Conservation (phyloP, 108 stramenopile genomes). For the Conticribra weissflogii region DNA sequence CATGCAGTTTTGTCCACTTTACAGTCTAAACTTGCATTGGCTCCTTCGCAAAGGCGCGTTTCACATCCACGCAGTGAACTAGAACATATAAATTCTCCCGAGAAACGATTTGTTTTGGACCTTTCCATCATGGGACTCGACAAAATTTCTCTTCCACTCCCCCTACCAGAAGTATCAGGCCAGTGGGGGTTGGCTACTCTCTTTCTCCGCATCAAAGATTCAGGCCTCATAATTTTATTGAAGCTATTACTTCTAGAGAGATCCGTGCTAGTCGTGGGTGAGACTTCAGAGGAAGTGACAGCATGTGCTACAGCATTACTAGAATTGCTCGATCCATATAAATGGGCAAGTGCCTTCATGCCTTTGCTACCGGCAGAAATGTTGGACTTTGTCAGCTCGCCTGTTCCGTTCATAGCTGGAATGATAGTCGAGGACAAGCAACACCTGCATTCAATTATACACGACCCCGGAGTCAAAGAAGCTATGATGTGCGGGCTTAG, state of each 20-base stretch:
- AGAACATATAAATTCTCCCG: constrained; percentile 26
- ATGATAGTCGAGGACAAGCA: constrained; percentile 43
- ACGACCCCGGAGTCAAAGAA: constrained; percentile 46
- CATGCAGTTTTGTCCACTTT: constrained; percentile 42
- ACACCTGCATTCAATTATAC: constrained; percentile 30
- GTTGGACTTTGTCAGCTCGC: constrained; percentile 60
- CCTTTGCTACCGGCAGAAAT: constrained; percentile 51
- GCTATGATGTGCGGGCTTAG: constrained; percentile 51
- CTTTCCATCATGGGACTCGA: constrained; percentile 30
- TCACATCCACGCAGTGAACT: constrained; percentile 36
- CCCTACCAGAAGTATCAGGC: constrained; percentile 50
- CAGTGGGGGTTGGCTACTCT: constrained; percentile 51
- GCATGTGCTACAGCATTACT: constrained; percentile 42
- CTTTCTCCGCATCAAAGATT: constrained; percentile 44
- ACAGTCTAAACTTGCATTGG: constrained; percentile 42
- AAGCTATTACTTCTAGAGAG: constrained; percentile 53
- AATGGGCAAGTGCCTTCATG: constrained; percentile 61
- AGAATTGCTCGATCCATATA: constrained; percentile 50
- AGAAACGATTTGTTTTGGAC: constrained; percentile 39
- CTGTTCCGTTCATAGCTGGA: constrained; percentile 58
- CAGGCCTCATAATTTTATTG: constrained; percentile 47
- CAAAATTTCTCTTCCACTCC: constrained; percentile 45
- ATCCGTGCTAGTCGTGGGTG: constrained; percentile 48
- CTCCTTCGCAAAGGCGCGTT: constrained; percentile 31
- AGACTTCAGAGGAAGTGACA: constrained; percentile 47